Evolutionary conservation across 2,329 filamentous ascomycete species (phyloP), one percentile per base, ranked within the genome.

Genomic region (Ascomycota sp.): DNA sequence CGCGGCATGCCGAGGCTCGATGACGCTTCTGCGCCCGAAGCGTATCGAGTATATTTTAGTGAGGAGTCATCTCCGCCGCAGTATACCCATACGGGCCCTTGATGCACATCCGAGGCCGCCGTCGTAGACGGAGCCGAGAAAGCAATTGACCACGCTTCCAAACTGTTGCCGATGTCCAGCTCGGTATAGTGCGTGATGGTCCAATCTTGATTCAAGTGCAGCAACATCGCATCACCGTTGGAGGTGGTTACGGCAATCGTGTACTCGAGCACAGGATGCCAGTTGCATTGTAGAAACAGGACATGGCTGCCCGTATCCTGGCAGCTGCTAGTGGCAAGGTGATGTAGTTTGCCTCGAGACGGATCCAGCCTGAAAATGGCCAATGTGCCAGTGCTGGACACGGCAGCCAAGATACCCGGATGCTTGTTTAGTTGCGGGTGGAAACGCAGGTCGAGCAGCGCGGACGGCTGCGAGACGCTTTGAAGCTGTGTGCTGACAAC

Each of bases 401-500:
- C 80, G 3, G 76, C 71, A 8, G 72, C 82, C 35, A 92, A 63
- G 4, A 77, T 55, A 25, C 63, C 61, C 33, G 53, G 55, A 7
- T 44, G 44, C 2, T 45, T 40, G 34, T 54, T 47, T 1, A 30
- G 35, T 6, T 32, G 30, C 10, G 67, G 69, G 38, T 75, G 70
- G 51, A 93, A 95, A 43, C 84, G 80, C 25, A 93, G 59, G 49
- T 93, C 84, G 35, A 93, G 65, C 25, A 93, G 66, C 6, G 81
- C 84, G 34, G 73, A 81, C 4, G 72, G 66, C 16, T 78, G 71
- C 6, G 58, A 46, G 5, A 74, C 40, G 1, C 65, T 74, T 46
- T 80, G 68, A 5, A 75, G 45, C 36, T 35, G 32, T 25, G 27
- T 31, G 26, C 41, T 42, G 31, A 34, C 36, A 11, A 25, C 13